A percentile compares a stretch with the other conserved stretches of the same genome.
phyloP scores from a whole-genome alignment of 352 stramenopile species.

The Paralagenidium karlingii region DNA sequence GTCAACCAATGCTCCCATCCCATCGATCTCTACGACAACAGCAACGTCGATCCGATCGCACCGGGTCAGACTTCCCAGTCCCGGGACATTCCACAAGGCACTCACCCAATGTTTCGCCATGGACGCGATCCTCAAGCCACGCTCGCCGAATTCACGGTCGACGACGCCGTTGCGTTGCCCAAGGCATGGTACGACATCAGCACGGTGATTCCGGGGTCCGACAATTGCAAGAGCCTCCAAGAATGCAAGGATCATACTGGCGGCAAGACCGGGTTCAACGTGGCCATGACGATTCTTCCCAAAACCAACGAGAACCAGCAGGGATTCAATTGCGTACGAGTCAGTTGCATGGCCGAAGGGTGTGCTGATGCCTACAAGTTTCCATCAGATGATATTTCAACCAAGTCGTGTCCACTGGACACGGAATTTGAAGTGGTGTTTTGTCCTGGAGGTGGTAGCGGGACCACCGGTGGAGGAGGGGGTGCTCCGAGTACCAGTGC shows the following conservation, averaged over 20 bases:
- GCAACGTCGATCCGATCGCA: constrained; percentile 11
- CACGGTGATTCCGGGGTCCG: not conserved
- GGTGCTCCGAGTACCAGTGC: too few species aligned
- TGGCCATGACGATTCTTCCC: not conserved
- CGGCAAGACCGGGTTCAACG: constrained; percentile 9
- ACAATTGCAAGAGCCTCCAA: constrained; percentile 10
- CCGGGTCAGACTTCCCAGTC: constrained; percentile 14
- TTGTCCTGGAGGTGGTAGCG: constrained; percentile 23
- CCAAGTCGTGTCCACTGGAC: constrained; percentile 29
- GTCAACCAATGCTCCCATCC: constrained; percentile 30
- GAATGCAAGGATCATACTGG: constrained; percentile 1
- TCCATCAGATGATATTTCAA: constrained; percentile 44
- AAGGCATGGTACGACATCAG: constrained; percentile 9
- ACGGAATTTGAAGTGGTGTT: constrained; percentile 53
- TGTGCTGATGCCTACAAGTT: constrained; percentile 48
- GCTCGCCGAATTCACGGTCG: constrained; percentile 2
- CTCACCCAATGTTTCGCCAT: constrained; percentile 11
- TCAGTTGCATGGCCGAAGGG: constrained; percentile 34
- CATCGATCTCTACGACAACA: constrained; percentile 40
- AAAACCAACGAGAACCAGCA: constrained; percentile 13
- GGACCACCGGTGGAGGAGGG: too few species aligned
- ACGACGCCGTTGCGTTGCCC: constrained; percentile 24
- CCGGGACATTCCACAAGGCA: constrained; percentile 18
- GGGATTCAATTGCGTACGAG: constrained; percentile 17
- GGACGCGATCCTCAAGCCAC: constrained; percentile 1